Base-by-base conservation (phyloP, 306 rosid species). In the barrel medic (Medicago truncatula) region DNA sequence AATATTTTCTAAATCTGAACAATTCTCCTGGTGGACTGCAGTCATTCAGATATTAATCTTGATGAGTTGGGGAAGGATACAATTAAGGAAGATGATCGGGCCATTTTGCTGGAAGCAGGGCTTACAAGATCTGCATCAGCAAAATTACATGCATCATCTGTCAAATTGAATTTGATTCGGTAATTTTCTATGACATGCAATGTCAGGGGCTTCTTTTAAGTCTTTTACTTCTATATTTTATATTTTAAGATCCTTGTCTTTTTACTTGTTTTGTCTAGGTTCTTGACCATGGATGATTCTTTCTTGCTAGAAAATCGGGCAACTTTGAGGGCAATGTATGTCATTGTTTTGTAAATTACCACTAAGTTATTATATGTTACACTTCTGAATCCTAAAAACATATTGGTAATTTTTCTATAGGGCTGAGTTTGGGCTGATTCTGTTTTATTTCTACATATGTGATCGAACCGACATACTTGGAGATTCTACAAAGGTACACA, bases 321-420 rank as follows among this genome's bases (percentile, higher is more conserved):
- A 59, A 92, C 86, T 23, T 78, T 96, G 79, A 88, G 99, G 85
- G 98, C 96, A 80, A 84, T 96, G 99, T 96, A 88, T 82, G 98
- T 88, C 76, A 61, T 72, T 38, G 21, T 76, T 65, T 31, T 76
- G 49, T 78, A 11, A 79, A 15, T 39, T 66, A 68, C 70, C 50
- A 23, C 70, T 56, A 23, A 53, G 38, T 52, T 72, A 73, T 82
- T 78, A 34, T 23, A 40, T 67, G 79, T 49, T 76, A 50, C 47
- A 65, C 71, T 34, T n/a, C 39, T 43, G 49, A 67, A 43, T 73
- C 78, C 59, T 71, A 23, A 53, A 80, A 59, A 80, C 76, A 41
- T 62, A 52, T 73, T 41, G 71, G 43, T 56, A 47, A 61, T 64
- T 70, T 72, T 72, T 56, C 15, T 85, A 56, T 41, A 92, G 98